Evolutionary conservation across 2,329 filamentous ascomycete genomes (phyloP), one percentile per base, ranked within the genome.

Genomic region (Teratosphaeria viscida): DNA sequence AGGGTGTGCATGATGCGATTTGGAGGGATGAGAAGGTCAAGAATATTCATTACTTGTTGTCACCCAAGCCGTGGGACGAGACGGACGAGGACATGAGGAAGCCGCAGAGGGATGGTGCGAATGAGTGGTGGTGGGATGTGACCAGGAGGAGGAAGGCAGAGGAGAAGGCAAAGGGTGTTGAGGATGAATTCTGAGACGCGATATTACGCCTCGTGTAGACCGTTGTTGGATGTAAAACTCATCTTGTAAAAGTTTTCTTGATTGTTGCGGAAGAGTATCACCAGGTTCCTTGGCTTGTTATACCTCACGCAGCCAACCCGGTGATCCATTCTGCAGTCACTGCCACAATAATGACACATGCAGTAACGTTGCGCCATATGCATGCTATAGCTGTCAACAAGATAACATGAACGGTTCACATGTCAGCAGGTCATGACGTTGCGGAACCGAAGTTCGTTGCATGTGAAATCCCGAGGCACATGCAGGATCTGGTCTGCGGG

Each of bases 11-110:
- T 66, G 75, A 80, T 63, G 72, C 76, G 32, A 85, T 86, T 59
- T 86, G 83, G 83, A 73, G 77, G 60, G 83, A 86, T 62, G 78
- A 81, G 19, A 69, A 78, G 64, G 81, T 85, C 23, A 85, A 85
- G 74, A 85, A 85, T 64, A 74, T 85, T 11, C 83, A 86, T 69
- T 85, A 83, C 65, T 81, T 86, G 49, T 67, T 86, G 59, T 80
- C 76, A 56, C 82, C 82, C 35, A 86, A 86, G 73, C 83, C 83
- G 3, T 86, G 83, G 83, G 81, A 85, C 62, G 82, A 85, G 71
- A 75, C 71, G 58, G 67, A 71, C 14, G 70, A 70, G 54, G 66
- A 74, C 59, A 72, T 67, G 57, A 74, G 72, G 8, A 56, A 55
- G 60, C 58, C 59, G 68, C 64, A 57, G 1, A 60, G 73, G 57